phyloP scores from a whole-genome alignment of 495 filamentous ascomycete species.

The Penicillium steckii region DNA sequence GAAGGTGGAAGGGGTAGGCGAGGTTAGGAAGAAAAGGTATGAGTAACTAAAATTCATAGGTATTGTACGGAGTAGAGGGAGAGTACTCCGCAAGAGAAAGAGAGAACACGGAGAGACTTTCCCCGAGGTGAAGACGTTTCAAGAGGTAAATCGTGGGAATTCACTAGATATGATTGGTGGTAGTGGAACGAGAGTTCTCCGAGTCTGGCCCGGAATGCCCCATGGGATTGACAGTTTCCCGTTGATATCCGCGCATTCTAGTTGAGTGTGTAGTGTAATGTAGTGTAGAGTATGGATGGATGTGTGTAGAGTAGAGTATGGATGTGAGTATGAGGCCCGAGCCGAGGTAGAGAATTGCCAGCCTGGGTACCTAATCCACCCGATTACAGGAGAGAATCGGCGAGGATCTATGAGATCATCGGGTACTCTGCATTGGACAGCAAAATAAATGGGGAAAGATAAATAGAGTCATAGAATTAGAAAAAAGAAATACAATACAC shows the following conservation, averaged over 20 bases:
- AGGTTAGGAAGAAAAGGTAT: not conserved
- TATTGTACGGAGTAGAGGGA: not conserved
- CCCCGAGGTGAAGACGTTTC: constrained; percentile 17
- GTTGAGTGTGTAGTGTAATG: not conserved
- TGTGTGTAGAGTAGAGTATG: no score
- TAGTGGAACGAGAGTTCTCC: constrained; percentile 24
- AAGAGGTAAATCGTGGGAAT: not conserved
- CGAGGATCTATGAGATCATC: constrained; percentile 18
- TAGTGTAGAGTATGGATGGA: no score
- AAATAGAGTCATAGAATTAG: not conserved
- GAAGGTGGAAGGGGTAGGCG: not conserved
- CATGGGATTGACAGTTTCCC: constrained; percentile 21
- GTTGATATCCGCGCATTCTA: constrained; percentile 18
- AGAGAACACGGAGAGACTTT: constrained; percentile 12
- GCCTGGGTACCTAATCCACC: constrained; percentile 21
- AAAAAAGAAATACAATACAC: not conserved
- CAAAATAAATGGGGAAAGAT: no score
- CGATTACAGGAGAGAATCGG: constrained; percentile 9
- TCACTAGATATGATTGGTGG: constrained; percentile 1
- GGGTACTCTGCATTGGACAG: no score
- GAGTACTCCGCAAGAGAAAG: not conserved
- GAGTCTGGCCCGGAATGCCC: constrained; percentile 27
- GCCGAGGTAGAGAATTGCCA: constrained; percentile 18
- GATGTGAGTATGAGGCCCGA: constrained; percentile 12
- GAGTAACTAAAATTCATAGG: no score